Evolutionary conservation across 2,329 filamentous ascomycete genomes (phyloP), one percentile per base, ranked within the genome.

Genomic region (Talaromyces islandicus): DNA sequence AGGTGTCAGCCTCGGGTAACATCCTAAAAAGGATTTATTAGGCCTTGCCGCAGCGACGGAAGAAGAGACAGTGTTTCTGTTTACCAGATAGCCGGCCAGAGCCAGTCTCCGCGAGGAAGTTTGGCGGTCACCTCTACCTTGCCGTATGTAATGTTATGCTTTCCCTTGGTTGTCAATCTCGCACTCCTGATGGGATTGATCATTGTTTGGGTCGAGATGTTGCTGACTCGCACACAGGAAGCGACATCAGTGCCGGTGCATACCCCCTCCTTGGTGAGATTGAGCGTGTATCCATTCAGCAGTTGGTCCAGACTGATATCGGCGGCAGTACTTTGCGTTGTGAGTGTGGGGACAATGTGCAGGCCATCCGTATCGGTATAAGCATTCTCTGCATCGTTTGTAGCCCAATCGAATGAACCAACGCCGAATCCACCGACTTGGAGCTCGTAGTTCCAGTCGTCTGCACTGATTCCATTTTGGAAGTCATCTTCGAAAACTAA

Each of bases 341-440:
- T 60, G 21, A 60, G 17, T 0, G 59, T 60, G 6, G 59, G 59
- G 14, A 60, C 59, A 14, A 60, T 60, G 32, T 60, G 59, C 10
- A 60, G 29, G 27, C 59, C 59, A 25, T 35, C 48, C 4, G 46
- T 50, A 6, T 60, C 55, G 24, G 55, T 60, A 9, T 60, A 60
- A 27, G 55, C 59, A 43, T 60, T 60, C 11, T 35, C 3, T 7
- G 59, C 48, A n/a, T 60, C 59, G 41, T 53, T 50, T 24, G 59
- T 60, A n/a, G 59, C 57, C 59, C 59, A 60, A 4, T 60, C 59
- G 24, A 60, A 60, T 50, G 59, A 60, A 19, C 59, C 59, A 17
- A 50, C 50, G 14, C 59, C 59, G 55, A 32, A 60, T 9, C 59
- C 59, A 11, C 59, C 59, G 21, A 54, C n/a, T 51, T 60, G 48